Evolutionary conservation across 1,139 yeast genomes (phyloP), one percentile per base, ranked within the genome.

Genomic region (Geotrichum restrictum): DNA sequence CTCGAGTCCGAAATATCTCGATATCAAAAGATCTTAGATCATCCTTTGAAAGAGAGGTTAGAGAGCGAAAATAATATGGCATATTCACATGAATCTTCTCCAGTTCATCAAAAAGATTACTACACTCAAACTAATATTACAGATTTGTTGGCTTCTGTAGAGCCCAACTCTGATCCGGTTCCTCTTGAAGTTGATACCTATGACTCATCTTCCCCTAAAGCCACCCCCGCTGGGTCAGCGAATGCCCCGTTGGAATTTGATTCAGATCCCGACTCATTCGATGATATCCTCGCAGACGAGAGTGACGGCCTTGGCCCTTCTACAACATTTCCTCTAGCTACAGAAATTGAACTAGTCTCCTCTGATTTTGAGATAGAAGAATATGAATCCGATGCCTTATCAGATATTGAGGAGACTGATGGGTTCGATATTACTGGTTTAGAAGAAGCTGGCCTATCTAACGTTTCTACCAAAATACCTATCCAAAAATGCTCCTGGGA

Each of bases 401-500:
- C 47, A 2, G 47, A 43, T n/a, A 33, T 43, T 33, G 47, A 43
- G 21, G 47, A 32, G 16, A 29, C 41, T 19, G 47, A 39, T 8
- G 21, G 31, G 16, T n/a, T 39, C 21, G 43, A 50, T 22, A 19
- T 27, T n/a, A 24, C 27, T 7, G 29, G n/a, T 31, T 13, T 45
- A 16, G 14, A 44, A 14, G 43, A 24, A 16, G 29, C 24, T 3
- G 5, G n/a, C 27, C 14, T 22, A 16, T 3, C 24, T 6, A 34
- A 14, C 19, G 11, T 31, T 4, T 16, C 36, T 38, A 5, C 29
- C 29, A 8, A 24, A 24, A 24, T 24, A 24, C 45, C 47, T 8
- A 21, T 32, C 10, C 44, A 45, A n/a, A 32, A 44, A 29, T 71
- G 71, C 58, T 79, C 82, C 3, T 85, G 89, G 89, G 73, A 84